phyloP scores from a whole-genome alignment of 225 moss, liverwort and hornwort species.

The Marchantia polymorpha region DNA sequence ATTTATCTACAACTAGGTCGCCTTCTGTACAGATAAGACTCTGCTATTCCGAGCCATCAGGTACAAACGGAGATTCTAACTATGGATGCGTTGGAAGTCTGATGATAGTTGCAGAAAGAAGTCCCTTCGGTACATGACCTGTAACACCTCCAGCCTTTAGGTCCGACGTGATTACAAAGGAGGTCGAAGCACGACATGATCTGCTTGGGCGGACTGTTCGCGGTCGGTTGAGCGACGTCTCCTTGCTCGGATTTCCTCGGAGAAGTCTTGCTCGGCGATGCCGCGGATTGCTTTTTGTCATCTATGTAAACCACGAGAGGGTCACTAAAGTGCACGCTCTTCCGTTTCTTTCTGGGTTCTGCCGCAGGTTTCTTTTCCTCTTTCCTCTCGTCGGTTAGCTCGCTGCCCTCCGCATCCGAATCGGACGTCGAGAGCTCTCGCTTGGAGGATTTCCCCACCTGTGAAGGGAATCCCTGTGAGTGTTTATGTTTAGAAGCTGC shows the following conservation, averaged over 20 bases:
- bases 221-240: background rate
- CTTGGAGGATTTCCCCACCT: background rate
- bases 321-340: slow-evolving; percentile 27
- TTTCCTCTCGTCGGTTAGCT: slow-evolving; percentile 1
- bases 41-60: slow-evolving; percentile 13
- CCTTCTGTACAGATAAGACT: background rate
- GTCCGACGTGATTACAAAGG: slow-evolving; percentile 29
- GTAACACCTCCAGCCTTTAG: slow-evolving; percentile 40
- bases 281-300: background rate
- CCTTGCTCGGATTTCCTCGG: slow-evolving; percentile 10
- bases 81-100: slow-evolving; percentile 16
- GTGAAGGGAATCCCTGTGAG: background rate
- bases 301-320: slow-evolving; percentile 8
- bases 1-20: slow-evolving; percentile 13
- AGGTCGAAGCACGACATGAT: slow-evolving; percentile 40
- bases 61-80: slow-evolving; percentile 29
- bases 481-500: slow-evolving; percentile 8
- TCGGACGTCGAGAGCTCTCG: slow-evolving; percentile 9
- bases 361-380: background rate
- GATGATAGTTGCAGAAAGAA: slow-evolving; percentile 31
- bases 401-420: slow-evolving; percentile 1
- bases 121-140: slow-evolving; percentile 26
- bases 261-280: slow-evolving; percentile 7
- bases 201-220: slow-evolving; percentile 22
- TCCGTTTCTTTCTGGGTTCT: slow-evolving; percentile 28